These are phyloP conservation scores for Beauveria asiatica DNA, from an alignment of 2,329 filamentous ascomycete genomes.

Conservation along the genomic window DNA sequence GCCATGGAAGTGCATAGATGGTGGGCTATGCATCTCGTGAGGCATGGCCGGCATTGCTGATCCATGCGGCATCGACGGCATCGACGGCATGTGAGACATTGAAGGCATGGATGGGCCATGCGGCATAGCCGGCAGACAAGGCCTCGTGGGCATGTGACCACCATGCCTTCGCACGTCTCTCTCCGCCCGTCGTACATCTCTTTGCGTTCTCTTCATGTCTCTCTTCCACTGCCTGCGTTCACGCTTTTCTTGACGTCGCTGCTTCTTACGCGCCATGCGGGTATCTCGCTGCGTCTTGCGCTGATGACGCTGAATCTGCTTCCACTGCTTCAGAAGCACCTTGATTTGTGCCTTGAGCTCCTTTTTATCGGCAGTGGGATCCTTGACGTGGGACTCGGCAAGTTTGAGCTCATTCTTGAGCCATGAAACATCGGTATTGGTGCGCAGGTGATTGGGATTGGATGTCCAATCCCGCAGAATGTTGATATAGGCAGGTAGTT, in stretches of 20 bases:
- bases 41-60: constrained; percentile 3
- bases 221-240: constrained; percentile 19
- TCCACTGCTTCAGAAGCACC: constrained; percentile 35
- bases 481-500: constrained; percentile 37
- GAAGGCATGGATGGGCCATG: constrained; percentile 1
- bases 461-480: constrained; percentile 41
- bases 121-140: constrained; percentile 3
- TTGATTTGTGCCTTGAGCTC: constrained; percentile 36
- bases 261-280: constrained; percentile 22
- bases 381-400: constrained; percentile 19
- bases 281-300: constrained; percentile 23
- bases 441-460: constrained; percentile 40
- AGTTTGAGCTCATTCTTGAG: constrained; percentile 36
- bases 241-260: constrained; percentile 23
- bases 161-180: constrained; percentile 22
- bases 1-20: background rate
- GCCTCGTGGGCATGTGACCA: background rate
- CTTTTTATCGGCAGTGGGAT: constrained; percentile 18
- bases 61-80: background rate
- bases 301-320: constrained; percentile 23
- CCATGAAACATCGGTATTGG: constrained; percentile 33
- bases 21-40: background rate
- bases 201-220: constrained; percentile 23
- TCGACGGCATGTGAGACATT: background rate
- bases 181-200: constrained; percentile 22